Percentiles rank a stretch among this genome's conserved stretches.
Evolutionary conservation across 2,329 filamentous ascomycete species (phyloP).

Genomic region (Aureobasidium sp.): DNA sequence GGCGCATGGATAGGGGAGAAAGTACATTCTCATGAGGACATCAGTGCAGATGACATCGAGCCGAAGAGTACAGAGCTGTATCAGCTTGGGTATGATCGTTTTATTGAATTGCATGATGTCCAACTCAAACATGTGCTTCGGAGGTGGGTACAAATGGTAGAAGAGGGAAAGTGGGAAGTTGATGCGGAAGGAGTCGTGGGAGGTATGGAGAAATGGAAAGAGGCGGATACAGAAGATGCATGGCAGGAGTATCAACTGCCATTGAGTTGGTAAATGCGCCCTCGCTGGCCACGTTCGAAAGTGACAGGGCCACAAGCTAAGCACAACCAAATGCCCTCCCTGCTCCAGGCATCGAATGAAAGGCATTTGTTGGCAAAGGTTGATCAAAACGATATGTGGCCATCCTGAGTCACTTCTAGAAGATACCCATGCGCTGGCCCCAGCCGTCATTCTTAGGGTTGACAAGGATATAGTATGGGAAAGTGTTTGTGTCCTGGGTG

Average conservation of each 20-base stretch:
- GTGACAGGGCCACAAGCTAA: too few relatives aligned
- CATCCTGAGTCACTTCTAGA: conserved; percentile 32
- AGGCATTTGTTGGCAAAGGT: too few relatives aligned
- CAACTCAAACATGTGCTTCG: background rate
- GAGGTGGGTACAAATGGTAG: background rate
- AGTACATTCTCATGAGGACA: background rate
- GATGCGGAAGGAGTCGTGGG: background rate
- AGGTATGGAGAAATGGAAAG: background rate
- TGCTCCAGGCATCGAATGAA: too few relatives aligned
- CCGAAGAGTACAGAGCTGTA: background rate
- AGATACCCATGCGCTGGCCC: conserved; percentile 71
- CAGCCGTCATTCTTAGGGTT: conserved; percentile 53
- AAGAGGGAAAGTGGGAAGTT: background rate
- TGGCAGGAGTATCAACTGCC: too few relatives aligned
- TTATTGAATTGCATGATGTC: background rate
- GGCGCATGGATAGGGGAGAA: background rate
- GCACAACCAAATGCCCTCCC: too few relatives aligned
- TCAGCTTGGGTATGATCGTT: background rate
- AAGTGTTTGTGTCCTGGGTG: conserved; percentile 83
- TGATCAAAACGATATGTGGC: too few relatives aligned
- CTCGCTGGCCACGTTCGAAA: too few relatives aligned
- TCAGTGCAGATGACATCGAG: background rate
- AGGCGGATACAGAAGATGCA: too few relatives aligned
- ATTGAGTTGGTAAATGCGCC: too few relatives aligned
- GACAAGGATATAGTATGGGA: conserved; percentile 86